Evolutionary conservation across 805 yeast species (phyloP).

Genomic region (Lachancea quebecensis): DNA sequence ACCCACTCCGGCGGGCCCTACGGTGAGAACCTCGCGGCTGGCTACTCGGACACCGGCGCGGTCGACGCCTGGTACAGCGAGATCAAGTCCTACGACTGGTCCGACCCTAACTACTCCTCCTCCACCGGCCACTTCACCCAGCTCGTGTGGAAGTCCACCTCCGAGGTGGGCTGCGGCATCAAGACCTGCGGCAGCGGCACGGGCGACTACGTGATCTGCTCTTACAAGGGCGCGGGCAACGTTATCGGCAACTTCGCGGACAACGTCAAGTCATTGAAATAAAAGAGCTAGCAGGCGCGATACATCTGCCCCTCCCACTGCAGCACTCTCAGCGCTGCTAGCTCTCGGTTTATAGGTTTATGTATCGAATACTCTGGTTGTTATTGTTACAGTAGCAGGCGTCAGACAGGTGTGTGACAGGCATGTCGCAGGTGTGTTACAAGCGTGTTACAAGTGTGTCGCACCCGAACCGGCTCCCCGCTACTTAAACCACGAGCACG

Average conservation of each 20-base stretch:
- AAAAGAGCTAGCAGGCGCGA: not conserved
- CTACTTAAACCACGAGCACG: not conserved
- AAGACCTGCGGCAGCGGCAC: constrained; percentile 49
- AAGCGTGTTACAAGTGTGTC: too few species aligned
- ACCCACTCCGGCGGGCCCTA: constrained; percentile 64
- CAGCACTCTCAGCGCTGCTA: too few species aligned
- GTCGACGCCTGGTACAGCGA: constrained; percentile 79
- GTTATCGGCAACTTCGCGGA: constrained; percentile 43
- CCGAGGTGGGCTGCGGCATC: constrained; percentile 69
- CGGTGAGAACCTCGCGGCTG: constrained; percentile 80
- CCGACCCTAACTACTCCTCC: constrained; percentile 40
- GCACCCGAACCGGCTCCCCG: not conserved
- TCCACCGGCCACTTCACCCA: constrained; percentile 79
- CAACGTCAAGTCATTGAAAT: constrained; percentile 23
- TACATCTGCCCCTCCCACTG: too few species aligned
- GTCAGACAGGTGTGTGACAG: too few species aligned
- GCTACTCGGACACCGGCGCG: constrained; percentile 47
- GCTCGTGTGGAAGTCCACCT: constrained; percentile 66
- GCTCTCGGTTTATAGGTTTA: too few species aligned
- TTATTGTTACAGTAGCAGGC: too few species aligned
- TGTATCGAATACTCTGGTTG: too few species aligned
- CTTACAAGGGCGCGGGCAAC: constrained; percentile 73
- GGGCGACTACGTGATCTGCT: constrained; percentile 65
- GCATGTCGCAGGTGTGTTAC: too few species aligned
- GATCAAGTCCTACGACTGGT: constrained; percentile 46